Evolutionary conservation across 306 rosid genomes (phyloP).

Genomic region (Astragalus membranaceus): DNA sequence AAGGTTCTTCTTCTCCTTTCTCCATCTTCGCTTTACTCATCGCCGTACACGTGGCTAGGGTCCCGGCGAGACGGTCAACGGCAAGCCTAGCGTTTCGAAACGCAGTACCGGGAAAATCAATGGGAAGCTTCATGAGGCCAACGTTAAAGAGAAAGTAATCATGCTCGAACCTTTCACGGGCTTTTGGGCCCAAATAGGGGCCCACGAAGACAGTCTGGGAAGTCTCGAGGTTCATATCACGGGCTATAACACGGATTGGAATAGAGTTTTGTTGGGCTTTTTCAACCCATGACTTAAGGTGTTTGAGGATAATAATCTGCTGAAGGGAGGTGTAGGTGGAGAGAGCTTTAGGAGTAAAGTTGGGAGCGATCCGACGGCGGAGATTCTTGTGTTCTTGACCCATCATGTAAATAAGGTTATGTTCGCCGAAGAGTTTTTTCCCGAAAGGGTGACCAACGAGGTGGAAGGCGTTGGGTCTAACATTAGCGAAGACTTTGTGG

Average conservation of each 20-base stretch:
- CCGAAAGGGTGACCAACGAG: slow-evolving; percentile 92
- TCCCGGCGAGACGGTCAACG: slow-evolving; percentile 43
- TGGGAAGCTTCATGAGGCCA: slow-evolving; percentile 71
- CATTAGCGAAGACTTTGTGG: slow-evolving; percentile 76
- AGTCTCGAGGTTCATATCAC: slow-evolving; percentile 79
- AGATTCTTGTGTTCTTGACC: slow-evolving; percentile 80
- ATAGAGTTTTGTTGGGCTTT: slow-evolving; percentile 12
- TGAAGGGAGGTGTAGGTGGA: slow-evolving; percentile 65
- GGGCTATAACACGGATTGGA: slow-evolving; percentile 46
- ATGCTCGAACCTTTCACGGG: slow-evolving; percentile 45
- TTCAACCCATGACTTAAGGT: slow-evolving; percentile 47
- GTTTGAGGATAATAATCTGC: slow-evolving; percentile 66
- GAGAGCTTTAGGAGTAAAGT: slow-evolving; percentile 73
- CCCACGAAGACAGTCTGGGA: slow-evolving; percentile 86
- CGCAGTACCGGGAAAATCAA: slow-evolving; percentile 71
- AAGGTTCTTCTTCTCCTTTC: slow-evolving; percentile 45
- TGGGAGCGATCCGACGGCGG: slow-evolving; percentile 85
- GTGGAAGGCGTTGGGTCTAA: slow-evolving; percentile 62
- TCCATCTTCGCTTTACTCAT: slow-evolving; percentile 49
- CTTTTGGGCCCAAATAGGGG: slow-evolving; percentile 46
- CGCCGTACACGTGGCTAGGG: slow-evolving; percentile 39
- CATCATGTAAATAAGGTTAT: slow-evolving; percentile 77
- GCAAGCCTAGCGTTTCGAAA: slow-evolving; percentile 81
- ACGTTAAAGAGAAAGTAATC: slow-evolving; percentile 77
- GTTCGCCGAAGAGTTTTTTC: slow-evolving; percentile 81